Percentiles rank a stretch among this genome's conserved stretches.
phyloP scores from a whole-genome alignment of 2,329 filamentous ascomycete species.

The Neodidymelliopsis sp. region DNA sequence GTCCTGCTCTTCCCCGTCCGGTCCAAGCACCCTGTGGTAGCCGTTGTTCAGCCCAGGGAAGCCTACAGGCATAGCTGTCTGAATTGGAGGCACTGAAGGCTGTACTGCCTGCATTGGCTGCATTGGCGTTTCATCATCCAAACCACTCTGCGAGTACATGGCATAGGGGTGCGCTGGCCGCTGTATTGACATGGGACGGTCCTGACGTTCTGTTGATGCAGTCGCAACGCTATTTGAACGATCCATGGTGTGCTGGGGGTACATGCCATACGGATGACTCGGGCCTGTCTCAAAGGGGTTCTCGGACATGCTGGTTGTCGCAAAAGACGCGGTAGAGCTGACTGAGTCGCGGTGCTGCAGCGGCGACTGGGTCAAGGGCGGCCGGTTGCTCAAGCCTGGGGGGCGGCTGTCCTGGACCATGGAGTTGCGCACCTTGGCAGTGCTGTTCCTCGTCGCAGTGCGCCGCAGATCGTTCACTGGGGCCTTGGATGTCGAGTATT shows the following conservation, averaged over 20 bases:
- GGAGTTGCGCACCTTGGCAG: constrained; percentile 41
- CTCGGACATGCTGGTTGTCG: constrained; percentile 56
- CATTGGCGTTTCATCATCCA: constrained; percentile 50
- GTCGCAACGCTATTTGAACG: constrained; percentile 74
- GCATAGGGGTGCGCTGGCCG: constrained; percentile 84
- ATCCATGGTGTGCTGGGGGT: constrained; percentile 69
- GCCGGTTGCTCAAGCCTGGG: constrained; percentile 27
- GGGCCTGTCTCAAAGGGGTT: constrained; percentile 77
- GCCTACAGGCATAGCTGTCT: constrained; percentile 68
- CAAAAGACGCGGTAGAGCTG: constrained; percentile 52
- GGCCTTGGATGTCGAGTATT: constrained; percentile 31
- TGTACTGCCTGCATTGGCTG: constrained; percentile 31
- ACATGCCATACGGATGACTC: constrained; percentile 86
- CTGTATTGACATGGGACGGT: constrained; percentile 65
- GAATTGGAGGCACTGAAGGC: constrained; percentile 50
- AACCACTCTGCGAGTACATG: constrained; percentile 84
- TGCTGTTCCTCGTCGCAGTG: constrained; percentile 48
- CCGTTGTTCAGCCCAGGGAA: constrained; percentile 72
- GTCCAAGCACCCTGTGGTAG: constrained; percentile 76
- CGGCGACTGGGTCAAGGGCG: constrained; percentile 34
- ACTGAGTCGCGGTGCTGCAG: constrained; percentile 47
- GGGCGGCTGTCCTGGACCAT: constrained; percentile 33
- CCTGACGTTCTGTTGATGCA: constrained; percentile 70
- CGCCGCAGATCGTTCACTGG: constrained; percentile 37
- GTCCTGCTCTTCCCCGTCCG: constrained; percentile 86